Evolutionary conservation across 208 protist species (phyloP), one percentile per base, ranked within the genome.

Genomic region (Crithidia sp.): DNA sequence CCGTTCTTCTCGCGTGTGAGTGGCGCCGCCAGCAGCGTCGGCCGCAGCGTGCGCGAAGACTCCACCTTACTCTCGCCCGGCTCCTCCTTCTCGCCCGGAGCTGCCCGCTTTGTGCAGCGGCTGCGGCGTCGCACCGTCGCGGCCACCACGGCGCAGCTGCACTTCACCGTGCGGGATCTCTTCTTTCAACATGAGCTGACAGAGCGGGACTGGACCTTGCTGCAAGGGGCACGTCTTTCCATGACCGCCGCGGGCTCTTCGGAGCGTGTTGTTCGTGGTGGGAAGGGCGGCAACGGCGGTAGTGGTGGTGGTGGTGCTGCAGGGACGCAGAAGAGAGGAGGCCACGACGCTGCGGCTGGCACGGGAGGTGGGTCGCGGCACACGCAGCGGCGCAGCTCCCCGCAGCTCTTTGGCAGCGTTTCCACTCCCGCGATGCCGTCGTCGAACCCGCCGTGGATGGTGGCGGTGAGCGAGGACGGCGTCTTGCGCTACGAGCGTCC

Each of bases 41-140:
- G 60, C 47, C 74, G 60, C 59, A 79, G 67, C 61, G 17, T 69
- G 14, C 74, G 67, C 62, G 74, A 79, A 10, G 74, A 79, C 56
- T 79, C 74, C 2, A 63, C 62, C 16, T 5, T 74, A 0, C 67
- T 79, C 37, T 79, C 74, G 2, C 74, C 53, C 16, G 67, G 45
- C 13, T 79, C 74, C 40, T 79, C 74, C 16, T 74, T 71, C 56
- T 58, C 74, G 0, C 60, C 74, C 14, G 53, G 61, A 0, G 63
- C 65, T 13, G 37, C 54, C 54, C 74, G 74, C 8, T 60, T 74
- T 49, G 67, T 55, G 16, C 74, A 74, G 62, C 67, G 74, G 19
- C 53, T 74, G 55, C 74, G 66, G 49, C 74, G 74, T 8, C 74
- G 74, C 56, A 68, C 54, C 17, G 10, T 71, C 10, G 13, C 62